phyloP scores from a whole-genome alignment of 805 yeast species.

The Ogataea ramenticola region DNA sequence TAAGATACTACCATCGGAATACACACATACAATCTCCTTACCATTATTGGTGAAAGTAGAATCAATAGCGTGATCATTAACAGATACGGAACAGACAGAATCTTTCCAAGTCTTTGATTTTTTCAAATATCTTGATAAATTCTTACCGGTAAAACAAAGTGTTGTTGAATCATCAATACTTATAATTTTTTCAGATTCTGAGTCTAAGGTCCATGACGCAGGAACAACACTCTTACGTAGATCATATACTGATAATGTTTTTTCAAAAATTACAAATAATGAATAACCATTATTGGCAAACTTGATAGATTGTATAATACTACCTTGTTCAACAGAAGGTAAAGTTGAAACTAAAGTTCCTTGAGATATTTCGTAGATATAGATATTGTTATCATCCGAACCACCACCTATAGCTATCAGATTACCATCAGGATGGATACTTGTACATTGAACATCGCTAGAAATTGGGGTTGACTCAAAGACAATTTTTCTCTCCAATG shows the following conservation, averaged over 20 bases:
- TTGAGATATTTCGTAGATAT: conserved; percentile 32
- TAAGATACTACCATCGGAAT: not conserved
- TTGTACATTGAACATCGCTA: too few species aligned
- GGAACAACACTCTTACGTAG: conserved; percentile 13
- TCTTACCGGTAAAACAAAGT: conserved; percentile 7
- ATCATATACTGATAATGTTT: conserved; percentile 11
- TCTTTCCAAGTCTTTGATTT: conserved; percentile 15
- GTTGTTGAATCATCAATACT: conserved; percentile 13
- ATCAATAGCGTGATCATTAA: not conserved
- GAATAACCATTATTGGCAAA: conserved; percentile 63
- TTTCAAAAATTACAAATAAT: conserved; percentile 27
- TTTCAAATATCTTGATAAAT: conserved; percentile 13
- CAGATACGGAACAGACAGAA: not conserved
- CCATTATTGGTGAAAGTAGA: not conserved
- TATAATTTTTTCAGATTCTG: conserved; percentile 1
- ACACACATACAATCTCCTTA: not conserved
- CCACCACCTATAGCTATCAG: conserved; percentile 29
- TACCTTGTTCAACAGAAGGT: conserved; percentile 9
- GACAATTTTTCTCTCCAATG: not conserved
- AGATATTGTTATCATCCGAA: conserved; percentile 24
- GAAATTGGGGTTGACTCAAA: too few species aligned
- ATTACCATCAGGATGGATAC: conserved; percentile 31
- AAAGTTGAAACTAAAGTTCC: conserved; percentile 30
- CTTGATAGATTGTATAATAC: not conserved
- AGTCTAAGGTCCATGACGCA: not conserved